Evolutionary conservation across 1,139 yeast genomes (phyloP).

Genomic region (Scheffersomyces segobiensis): DNA sequence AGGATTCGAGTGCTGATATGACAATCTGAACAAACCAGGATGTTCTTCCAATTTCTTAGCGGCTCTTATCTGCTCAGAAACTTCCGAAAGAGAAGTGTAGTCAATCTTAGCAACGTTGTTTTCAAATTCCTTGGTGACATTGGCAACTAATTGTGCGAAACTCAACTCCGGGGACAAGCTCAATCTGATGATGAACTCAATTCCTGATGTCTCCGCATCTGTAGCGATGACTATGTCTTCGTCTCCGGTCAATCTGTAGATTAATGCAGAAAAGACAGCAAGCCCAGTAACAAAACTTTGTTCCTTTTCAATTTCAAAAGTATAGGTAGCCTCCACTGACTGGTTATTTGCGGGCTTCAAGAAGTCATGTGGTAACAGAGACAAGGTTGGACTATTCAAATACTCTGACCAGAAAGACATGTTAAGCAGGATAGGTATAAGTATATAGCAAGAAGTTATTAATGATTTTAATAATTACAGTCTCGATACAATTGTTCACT

Average conservation of each 20-base stretch:
- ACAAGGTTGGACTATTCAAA: conserved; percentile 79
- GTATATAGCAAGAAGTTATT: not conserved
- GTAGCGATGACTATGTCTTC: conserved; percentile 89
- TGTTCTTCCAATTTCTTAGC: conserved; percentile 52
- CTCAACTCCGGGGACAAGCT: conserved; percentile 53
- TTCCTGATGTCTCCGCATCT: conserved; percentile 39
- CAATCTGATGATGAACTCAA: conserved; percentile 62
- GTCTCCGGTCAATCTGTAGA: conserved; percentile 86
- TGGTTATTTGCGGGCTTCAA: conserved; percentile 75
- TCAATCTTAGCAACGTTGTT: conserved; percentile 39
- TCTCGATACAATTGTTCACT: not conserved
- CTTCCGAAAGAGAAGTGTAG: conserved; percentile 51
- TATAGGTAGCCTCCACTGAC: conserved; percentile 61
- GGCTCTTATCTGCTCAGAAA: conserved; percentile 53
- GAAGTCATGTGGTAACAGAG: conserved; percentile 86
- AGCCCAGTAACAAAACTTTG: conserved; percentile 53
- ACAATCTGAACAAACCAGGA: conserved; percentile 66
- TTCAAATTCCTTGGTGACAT: conserved; percentile 45
- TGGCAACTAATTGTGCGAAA: conserved; percentile 52
- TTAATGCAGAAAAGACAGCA: conserved; percentile 69
- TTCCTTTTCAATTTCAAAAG: conserved; percentile 31
- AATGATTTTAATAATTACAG: not conserved
- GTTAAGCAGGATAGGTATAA: conserved; percentile 1
- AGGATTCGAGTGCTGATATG: conserved; percentile 53
- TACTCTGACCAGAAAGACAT: conserved; percentile 60